Evolutionary conservation across 2,329 filamentous ascomycete genomes (phyloP), one percentile per base, ranked within the genome.

Genomic region (Lomentospora prolificans): DNA sequence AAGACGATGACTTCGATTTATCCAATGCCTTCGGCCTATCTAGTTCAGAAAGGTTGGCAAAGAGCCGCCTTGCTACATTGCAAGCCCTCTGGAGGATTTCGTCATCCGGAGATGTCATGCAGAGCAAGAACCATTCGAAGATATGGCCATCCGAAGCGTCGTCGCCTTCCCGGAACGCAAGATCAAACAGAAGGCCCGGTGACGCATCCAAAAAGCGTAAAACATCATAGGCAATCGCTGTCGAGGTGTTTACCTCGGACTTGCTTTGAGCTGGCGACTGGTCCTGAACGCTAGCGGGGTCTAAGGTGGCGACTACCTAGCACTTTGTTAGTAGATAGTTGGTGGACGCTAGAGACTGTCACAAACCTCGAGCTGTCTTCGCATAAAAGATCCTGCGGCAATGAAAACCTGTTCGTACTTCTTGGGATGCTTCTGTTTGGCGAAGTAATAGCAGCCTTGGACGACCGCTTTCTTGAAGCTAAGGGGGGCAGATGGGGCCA

Each of bases 401-500:
- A 70, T 66, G 63, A 84, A 85, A 3, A 87, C 67, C n/a, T 72
- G 72, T 39, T 73, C 68, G 60, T 81, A 85, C 51, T 72, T 70
- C 8, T 72, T 66, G 9, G 75, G 65, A 59, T 78, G 71, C 3
- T 71, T 67, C 57, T 80, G 73, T 53, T 75, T 73, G 7, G 81
- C 80, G 67, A 86, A 84, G 64, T 85, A 80, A 36, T 78, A 77
- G 61, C 82, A 85, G 9, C 78, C 79, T 64, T 82, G 80, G 22
- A 86, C 75, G 25, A 81, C 74, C 7, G 83, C 80, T 50, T 85
- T 74, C 65, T 84, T 85, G 67, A 85, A 86, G 54, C 71, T 75
- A 54, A 75, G 69, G 7, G 84, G 82, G 1, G 83, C 72, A 55
- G 72, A 75, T n/a, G 76, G 67, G 33, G 77, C 72, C 50, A 86